Evolutionary conservation across 352 stramenopile genomes (phyloP).

Genomic region (Peronospora belbahrii): DNA sequence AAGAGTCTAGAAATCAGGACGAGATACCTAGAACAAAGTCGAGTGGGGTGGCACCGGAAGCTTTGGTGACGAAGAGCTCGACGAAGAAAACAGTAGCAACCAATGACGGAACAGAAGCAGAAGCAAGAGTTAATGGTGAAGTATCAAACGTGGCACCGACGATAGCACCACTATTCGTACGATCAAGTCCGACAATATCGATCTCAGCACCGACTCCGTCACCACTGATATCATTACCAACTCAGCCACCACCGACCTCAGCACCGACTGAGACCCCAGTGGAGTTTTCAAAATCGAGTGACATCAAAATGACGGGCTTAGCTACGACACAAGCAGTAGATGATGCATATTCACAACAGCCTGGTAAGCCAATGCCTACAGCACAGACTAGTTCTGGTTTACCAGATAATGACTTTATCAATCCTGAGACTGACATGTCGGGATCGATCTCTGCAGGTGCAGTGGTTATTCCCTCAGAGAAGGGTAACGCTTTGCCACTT

Average conservation of each 20-base stretch:
- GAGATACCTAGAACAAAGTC: too few species aligned
- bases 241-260: not conserved
- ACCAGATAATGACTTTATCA: not conserved
- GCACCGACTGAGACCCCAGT: not conserved
- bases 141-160: too few species aligned
- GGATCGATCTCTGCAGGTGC: constrained; percentile 10
- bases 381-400: constrained; percentile 2
- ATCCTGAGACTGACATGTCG: constrained; percentile 2
- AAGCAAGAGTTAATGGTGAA: too few species aligned
- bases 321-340: not conserved
- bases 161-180: too few species aligned
- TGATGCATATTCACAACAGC: not conserved
- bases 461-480: constrained; percentile 7
- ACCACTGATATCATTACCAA: too few species aligned
- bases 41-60: too few species aligned
- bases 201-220: too few species aligned
- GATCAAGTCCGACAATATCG: too few species aligned
- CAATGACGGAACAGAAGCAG: too few species aligned
- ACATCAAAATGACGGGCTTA: not conserved
- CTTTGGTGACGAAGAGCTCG: too few species aligned
- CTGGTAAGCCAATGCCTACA: not conserved
- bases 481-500: constrained; percentile 6
- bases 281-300: not conserved
- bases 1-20: too few species aligned
- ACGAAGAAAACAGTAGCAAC: too few species aligned